Base-by-base conservation (phyloP, 768 basidiomycete genomes). In the Suillus americanus region DNA sequence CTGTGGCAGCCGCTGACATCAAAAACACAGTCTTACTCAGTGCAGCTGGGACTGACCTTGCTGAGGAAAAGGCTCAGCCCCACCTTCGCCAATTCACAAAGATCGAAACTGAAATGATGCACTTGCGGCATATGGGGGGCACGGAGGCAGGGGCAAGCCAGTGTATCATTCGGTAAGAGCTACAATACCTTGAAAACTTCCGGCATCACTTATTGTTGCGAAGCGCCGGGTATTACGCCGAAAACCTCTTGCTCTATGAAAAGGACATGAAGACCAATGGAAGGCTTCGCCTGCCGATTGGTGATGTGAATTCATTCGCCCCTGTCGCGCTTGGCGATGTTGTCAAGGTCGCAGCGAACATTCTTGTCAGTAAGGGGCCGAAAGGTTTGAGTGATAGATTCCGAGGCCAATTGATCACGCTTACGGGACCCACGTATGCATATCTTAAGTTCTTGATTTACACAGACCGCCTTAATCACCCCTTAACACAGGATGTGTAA, bases 11-110 rank as follows among this genome's bases (percentile, higher is more conserved):
- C 4, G 61, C 61, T 37, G 28, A 14, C 9, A 62, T 62, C n/a
- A 62, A 37, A 62, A 62, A 59, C 28, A 62, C 33, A 28, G 48
- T 62, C 48, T 62, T 62, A 23, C 48, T 59, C 18, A 59, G 61
- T 37, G 54, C 54, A 18, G 54, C 54, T n/a, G 61, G 30, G 35
- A 12, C 66, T 48, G 75, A 76, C 62, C 69, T 69, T 59, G 77
- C 77, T 13, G 77, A 77, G 48, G 63, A 64, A 43, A 70, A 72
- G 59, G 69, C 66, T 60, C 75, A 78, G 62, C 75, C 76, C 18
- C 66, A 71, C 20, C 65, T 78, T 40, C 69, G 73, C 25, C 74
- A 78, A 66, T 76, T 76, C 64, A 67, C 75, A 63, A 72, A 72
- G 16, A 68, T 77, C 62, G 76, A 78, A 70, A 53, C 67, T 18